A percentile compares a stretch with the other conserved stretches of the same genome.
Evolutionary conservation across 352 stramenopile species (phyloP).

Genomic region (Phytopythium delawarense): DNA sequence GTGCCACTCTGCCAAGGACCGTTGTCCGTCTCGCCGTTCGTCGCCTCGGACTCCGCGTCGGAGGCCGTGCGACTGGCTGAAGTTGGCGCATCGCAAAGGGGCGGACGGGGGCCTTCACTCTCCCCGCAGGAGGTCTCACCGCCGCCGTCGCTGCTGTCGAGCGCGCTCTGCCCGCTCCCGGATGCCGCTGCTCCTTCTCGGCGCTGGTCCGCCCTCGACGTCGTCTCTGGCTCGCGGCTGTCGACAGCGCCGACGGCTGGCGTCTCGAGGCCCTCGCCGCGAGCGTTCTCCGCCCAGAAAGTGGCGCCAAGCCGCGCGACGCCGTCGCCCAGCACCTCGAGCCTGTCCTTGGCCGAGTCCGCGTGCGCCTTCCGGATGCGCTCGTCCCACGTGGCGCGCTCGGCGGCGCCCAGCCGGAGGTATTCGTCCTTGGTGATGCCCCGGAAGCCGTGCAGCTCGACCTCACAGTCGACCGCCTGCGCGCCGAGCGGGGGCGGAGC

Average conservation of each 20-base stretch:
- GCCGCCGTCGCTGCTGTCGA: not conserved
- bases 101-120: not conserved
- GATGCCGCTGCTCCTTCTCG: not conserved
- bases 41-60: not conserved
- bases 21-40: not conserved
- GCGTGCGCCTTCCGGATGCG: conserved; percentile 49
- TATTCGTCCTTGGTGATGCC: conserved; percentile 69
- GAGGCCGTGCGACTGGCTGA: not conserved
- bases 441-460: conserved; percentile 50
- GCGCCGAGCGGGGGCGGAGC: not conserved
- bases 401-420: conserved; percentile 27
- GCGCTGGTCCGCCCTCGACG: not conserved
- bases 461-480: not conserved
- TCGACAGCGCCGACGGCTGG: not conserved
- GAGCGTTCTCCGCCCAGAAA: conserved; percentile 39
- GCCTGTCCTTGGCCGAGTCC: conserved; percentile 30
- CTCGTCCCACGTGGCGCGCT: conserved; percentile 52
- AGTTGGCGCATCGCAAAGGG: not conserved
- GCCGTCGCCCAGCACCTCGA: conserved; percentile 39
- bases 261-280: not conserved
- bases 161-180: not conserved
- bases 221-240: not conserved
- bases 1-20: not conserved
- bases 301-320: conserved; percentile 33
- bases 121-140: not conserved